Evolutionary conservation across 306 rosid genomes (phyloP).

Genomic region (Lathyrus tuberosus): DNA sequence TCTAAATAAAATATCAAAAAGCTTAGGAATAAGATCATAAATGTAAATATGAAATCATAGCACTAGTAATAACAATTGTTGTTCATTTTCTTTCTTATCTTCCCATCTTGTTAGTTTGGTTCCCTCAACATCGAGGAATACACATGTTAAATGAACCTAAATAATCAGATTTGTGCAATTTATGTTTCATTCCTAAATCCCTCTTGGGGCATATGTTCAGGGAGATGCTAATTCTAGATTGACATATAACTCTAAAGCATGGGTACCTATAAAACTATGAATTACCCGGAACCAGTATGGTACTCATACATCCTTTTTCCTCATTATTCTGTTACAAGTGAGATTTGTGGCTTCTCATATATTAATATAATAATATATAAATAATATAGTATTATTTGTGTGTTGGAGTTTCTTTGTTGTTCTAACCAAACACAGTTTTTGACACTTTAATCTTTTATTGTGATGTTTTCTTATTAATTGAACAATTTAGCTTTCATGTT

Average conservation of each 20-base stretch:
- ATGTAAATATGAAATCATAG: conserved; percentile 5
- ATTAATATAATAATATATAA: too few species aligned
- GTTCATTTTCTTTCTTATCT: not conserved
- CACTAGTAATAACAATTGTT: not conserved
- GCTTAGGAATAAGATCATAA: not conserved
- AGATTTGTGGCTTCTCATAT: too few species aligned
- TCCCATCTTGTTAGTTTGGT: not conserved
- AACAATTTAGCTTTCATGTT: too few species aligned
- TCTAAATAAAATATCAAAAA: conserved; percentile 3
- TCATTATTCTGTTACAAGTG: too few species aligned
- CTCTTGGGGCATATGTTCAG: not conserved
- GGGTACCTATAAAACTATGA: too few species aligned
- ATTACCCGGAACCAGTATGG: too few species aligned
- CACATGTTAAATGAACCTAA: not conserved
- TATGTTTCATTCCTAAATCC: not conserved
- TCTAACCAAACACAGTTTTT: too few species aligned
- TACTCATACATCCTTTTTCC: too few species aligned
- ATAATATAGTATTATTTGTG: too few species aligned
- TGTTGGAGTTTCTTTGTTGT: too few species aligned
- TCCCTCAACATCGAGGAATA: not conserved
- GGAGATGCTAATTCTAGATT: not conserved
- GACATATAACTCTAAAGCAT: not conserved
- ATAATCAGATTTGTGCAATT: conserved; percentile 12
- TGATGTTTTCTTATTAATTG: too few species aligned
- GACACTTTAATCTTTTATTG: too few species aligned